These are phyloP conservation scores for Hygrophila difformis DNA, from an alignment of 257 asterid genomes.

Conservation along the genomic window DNA sequence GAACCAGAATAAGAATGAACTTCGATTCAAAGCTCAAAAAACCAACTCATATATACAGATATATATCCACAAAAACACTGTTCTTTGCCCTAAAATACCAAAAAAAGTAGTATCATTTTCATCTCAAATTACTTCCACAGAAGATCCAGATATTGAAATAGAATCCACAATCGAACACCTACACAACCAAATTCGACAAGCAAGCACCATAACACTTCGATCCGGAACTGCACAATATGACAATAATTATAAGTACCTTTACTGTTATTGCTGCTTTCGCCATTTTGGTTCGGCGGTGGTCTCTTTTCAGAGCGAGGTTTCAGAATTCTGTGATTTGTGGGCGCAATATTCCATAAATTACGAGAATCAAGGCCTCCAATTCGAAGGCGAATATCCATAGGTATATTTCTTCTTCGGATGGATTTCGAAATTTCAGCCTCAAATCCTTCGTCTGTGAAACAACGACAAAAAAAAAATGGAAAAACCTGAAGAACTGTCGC, in stretches of 20 bases:
- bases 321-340: conserved; percentile 22
- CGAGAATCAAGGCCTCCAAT: conserved; percentile 29
- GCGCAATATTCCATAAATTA: conserved; percentile 14
- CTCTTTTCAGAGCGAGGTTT: conserved; percentile 33
- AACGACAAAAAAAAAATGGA: no score
- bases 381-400: conserved; percentile 46
- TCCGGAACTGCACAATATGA: background rate
- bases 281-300: conserved; percentile 41
- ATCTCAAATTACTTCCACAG: background rate
- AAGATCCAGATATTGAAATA: background rate
- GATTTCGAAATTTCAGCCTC: conserved; percentile 28
- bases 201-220: conserved; percentile 6
- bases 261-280: conserved; percentile 21
- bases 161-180: background rate
- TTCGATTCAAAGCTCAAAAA: background rate
- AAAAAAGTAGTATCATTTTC: background rate
- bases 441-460: background rate
- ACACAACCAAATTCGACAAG: conserved; percentile 3
- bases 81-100: background rate
- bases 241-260: conserved; percentile 7
- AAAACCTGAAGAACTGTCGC: no score
- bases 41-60: background rate
- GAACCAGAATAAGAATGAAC: background rate
- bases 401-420: conserved; percentile 6
- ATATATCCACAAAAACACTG: no score